Base-by-base conservation (phyloP, 208 protist genomes). In the Leishmania arabica region DNA sequence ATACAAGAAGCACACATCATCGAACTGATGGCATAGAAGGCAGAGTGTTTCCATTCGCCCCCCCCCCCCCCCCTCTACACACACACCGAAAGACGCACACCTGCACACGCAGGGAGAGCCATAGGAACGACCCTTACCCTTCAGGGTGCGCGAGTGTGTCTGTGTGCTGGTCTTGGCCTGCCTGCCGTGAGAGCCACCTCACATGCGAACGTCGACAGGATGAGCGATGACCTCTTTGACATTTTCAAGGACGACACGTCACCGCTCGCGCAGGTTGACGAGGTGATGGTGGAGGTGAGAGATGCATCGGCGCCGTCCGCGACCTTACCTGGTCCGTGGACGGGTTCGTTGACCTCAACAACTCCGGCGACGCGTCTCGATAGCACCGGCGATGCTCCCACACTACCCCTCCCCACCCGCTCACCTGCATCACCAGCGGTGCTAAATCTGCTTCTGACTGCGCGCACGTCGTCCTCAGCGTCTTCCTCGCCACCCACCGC, bases 161-260 rank as follows among this genome's bases (percentile, higher is more conserved):
- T n/a, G 42, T 51, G 19, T 9, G 21, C n/a, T 51, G 37, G 24
- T 37, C 47, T n/a, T 13, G n/a, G 42, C 31, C 24, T n/a, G 6
- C 51, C 72, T 24, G 24, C 31, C n/a, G 24, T 11, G 15, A 31
- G 34, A 24, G 27, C 51, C 19, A 27, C 7, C 34, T 27, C 53
- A 15, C 15, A 64, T 42, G 42, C 19, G 17, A 47, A 13, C n/a
- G 24, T 58, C 9, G 31, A 19, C 42, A 5, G 49, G 34, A 82
- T 84, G 84, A 90, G 90, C 70, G 89, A 95, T n/a, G 88, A 95
- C 77, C 85, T 85, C 56, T 95, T 95, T 49, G 88, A 89, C 31
- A 78, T 95, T 34, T 83, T 89, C 79, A 85, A 84, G 65, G 80
- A 71, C 72, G 72, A 58, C 27, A 31, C 53, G 11, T 13, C 72